Percentiles rank a stretch among this genome's conserved stretches.
Evolutionary conservation across 1,284 basidiomycete species (phyloP).

Genomic region (Irpex lacteus): DNA sequence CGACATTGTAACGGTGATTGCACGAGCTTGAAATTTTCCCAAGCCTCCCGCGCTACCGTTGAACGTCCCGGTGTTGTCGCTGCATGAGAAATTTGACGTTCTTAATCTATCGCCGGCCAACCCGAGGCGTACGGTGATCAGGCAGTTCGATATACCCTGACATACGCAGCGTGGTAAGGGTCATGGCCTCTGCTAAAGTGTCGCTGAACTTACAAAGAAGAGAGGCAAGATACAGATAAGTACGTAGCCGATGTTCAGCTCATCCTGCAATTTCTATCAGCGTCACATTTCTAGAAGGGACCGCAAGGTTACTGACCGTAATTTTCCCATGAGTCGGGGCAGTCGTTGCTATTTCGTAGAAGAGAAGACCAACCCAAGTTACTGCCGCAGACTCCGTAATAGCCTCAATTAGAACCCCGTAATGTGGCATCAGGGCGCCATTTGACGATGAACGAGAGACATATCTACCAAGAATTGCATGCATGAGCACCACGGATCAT

Average conservation of each 20-base stretch:
- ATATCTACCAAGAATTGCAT: background rate
- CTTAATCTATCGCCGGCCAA: background rate
- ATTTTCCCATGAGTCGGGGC: slow-evolving; percentile 1
- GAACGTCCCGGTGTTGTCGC: background rate
- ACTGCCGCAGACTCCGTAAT: slow-evolving; percentile 1
- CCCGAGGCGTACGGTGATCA: background rate
- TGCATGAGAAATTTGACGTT: background rate
- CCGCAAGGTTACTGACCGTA: background rate
- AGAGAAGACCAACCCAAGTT: slow-evolving; percentile 1
- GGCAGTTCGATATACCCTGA: background rate
- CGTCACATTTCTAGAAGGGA: background rate
- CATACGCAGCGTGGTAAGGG: background rate
- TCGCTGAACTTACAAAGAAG: background rate
- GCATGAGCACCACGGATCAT: background rate
- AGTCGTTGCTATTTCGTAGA: background rate
- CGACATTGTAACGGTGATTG: no score
- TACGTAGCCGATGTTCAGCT: background rate
- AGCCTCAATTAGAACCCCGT: background rate
- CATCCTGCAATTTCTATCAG: background rate
- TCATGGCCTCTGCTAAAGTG: background rate
- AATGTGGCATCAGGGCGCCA: background rate
- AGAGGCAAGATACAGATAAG: background rate
- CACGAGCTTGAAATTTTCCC: no score
- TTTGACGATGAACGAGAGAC: background rate
- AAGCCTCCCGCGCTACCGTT: background rate